Evolutionary conservation across 2,329 filamentous ascomycete genomes (phyloP).

Genomic region (Colletotrichum theobromicola): DNA sequence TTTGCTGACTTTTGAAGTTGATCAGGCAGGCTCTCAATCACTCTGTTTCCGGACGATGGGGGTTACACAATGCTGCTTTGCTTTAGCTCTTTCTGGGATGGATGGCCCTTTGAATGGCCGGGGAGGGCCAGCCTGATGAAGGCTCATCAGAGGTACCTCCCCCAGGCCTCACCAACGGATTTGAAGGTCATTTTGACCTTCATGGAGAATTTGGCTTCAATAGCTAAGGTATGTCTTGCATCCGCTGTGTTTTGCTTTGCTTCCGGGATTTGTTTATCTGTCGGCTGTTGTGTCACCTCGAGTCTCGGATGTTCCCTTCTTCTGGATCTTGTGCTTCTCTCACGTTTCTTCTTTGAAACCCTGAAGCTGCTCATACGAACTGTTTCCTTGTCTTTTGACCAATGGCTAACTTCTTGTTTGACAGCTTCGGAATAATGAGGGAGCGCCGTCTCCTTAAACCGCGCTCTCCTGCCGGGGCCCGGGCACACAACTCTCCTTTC

Average conservation of each 20-base stretch:
- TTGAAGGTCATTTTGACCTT: neutral
- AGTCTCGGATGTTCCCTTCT: neutral
- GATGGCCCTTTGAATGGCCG: neutral
- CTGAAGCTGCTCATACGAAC: rapidly evolving
- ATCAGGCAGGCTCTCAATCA: neutral
- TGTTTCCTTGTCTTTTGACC: neutral
- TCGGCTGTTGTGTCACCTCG: neutral
- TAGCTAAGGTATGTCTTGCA: neutral
- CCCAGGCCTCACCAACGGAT: neutral
- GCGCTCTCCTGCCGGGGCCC: neutral
- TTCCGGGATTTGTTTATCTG: neutral
- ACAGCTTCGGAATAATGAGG: neutral
- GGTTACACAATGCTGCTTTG: neutral
- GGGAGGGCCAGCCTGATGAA: neutral
- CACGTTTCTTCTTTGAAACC: neutral
- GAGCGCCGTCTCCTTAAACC: neutral
- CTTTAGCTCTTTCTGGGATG: neutral
- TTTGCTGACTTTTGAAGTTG: neutral
- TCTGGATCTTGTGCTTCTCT: neutral
- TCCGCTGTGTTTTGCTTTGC: neutral
- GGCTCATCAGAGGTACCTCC: neutral
- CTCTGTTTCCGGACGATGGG: neutral
- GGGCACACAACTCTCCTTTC: neutral
- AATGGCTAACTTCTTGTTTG: neutral
- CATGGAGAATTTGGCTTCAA: neutral